phyloP scores from a whole-genome alignment of 179 eudicot species.

The Silene coronaria region DNA sequence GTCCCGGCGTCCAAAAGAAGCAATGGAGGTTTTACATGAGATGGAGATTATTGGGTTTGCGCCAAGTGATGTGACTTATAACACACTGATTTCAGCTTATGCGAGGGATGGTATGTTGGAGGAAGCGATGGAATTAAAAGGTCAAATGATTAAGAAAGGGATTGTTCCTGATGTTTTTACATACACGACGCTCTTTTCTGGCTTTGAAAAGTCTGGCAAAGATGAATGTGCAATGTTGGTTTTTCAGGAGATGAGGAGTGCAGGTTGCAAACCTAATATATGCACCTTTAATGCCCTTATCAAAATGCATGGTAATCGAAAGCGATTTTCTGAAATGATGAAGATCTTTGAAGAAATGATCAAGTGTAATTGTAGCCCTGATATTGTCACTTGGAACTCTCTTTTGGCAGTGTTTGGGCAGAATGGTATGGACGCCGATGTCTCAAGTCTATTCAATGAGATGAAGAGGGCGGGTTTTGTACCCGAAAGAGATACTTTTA shows the following conservation, averaged over 20 bases:
- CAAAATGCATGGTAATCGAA: constrained; percentile 80
- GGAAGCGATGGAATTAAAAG: constrained; percentile 67
- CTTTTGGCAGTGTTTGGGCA: constrained; percentile 84
- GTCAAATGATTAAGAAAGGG: constrained; percentile 66
- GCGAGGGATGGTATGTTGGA: constrained; percentile 67
- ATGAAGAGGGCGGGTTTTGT: constrained; percentile 82
- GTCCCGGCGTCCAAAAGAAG: constrained; percentile 67
- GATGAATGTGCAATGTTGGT: constrained; percentile 85
- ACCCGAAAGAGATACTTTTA: constrained; percentile 88
- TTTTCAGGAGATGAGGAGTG: constrained; percentile 70
- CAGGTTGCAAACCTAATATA: constrained; percentile 72
- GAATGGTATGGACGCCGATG: constrained; percentile 79
- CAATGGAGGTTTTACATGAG: constrained; percentile 64
- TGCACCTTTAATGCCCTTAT: constrained; percentile 85
- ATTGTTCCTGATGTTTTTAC: constrained; percentile 81
- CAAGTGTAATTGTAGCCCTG: constrained; percentile 57
- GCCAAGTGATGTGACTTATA: constrained; percentile 74
- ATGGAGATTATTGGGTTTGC: constrained; percentile 65
- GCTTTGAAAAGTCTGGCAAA: constrained; percentile 88
- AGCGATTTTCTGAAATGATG: constrained; percentile 79
- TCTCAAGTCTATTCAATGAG: constrained; percentile 63
- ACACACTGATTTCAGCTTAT: constrained; percentile 75
- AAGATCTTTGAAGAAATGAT: constrained; percentile 72
- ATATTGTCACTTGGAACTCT: constrained; percentile 89
- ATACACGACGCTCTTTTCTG: constrained; percentile 77